phyloP scores from a whole-genome alignment of 805 yeast genomes.

The Jamesozyma spencerorum region DNA sequence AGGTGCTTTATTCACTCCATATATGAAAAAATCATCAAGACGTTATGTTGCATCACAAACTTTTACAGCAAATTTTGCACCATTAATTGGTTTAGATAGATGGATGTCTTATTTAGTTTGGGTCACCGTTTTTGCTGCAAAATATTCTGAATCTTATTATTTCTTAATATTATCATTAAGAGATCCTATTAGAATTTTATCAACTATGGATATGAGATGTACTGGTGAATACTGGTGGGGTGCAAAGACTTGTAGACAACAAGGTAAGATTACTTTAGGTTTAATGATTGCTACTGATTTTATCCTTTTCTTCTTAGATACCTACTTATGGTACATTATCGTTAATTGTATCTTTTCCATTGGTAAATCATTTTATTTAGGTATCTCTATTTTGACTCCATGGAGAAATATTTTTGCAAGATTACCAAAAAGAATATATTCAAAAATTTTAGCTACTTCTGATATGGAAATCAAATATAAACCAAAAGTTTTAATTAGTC shows the following conservation, averaged over 20 bases:
- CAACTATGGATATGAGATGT: slow-evolving; percentile 86
- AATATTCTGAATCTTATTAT: slow-evolving; percentile 82
- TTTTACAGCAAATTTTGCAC: slow-evolving; percentile 85
- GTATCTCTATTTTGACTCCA: slow-evolving; percentile 97
- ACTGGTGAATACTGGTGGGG: slow-evolving; percentile 86
- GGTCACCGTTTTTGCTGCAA: slow-evolving; percentile 82
- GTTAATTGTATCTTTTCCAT: slow-evolving; percentile 92
- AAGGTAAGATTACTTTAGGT: slow-evolving; percentile 82
- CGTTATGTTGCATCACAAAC: slow-evolving; percentile 88
- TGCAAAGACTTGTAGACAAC: slow-evolving; percentile 69
- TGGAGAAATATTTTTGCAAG: slow-evolving; percentile 99
- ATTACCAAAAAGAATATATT: slow-evolving; percentile 96
- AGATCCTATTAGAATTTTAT: slow-evolving; percentile 88
- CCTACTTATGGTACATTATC: slow-evolving; percentile 97
- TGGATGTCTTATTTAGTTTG: slow-evolving; percentile 92
- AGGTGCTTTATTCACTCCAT: slow-evolving; percentile 91
- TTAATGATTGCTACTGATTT: slow-evolving; percentile 89
- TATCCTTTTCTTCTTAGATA: slow-evolving; percentile 94
- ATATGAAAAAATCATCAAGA: slow-evolving; percentile 79
- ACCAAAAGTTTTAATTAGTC: slow-evolving; percentile 95
- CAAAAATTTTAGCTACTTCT: slow-evolving; percentile 93
- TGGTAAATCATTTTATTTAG: slow-evolving; percentile 96
- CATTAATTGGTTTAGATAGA: slow-evolving; percentile 80
- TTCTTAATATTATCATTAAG: slow-evolving; percentile 80
- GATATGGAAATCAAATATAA: slow-evolving; percentile 99